Evolutionary conservation across 2,329 filamentous ascomycete genomes (phyloP).

Genomic region (Teratosphaeria zuluensis): DNA sequence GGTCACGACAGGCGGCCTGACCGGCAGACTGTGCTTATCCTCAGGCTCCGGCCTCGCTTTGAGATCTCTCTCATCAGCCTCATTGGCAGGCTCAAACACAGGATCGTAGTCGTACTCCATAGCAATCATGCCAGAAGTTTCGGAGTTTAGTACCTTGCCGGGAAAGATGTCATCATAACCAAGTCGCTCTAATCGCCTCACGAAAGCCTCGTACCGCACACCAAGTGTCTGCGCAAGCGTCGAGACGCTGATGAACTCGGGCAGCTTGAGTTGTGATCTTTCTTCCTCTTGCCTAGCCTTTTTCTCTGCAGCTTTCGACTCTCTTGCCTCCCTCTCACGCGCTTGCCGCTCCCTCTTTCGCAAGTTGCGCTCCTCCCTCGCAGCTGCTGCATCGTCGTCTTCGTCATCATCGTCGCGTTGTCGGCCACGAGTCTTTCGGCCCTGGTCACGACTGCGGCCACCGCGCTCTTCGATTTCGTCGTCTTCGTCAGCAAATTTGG

Average conservation of each 20-base stretch:
- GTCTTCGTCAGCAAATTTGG: not conserved
- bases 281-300: constrained; percentile 14
- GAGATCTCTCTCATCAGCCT: constrained; percentile 58
- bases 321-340: constrained; percentile 6
- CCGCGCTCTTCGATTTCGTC: not conserved
- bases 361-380: constrained; percentile 15
- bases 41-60: constrained; percentile 47
- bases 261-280: constrained; percentile 51
- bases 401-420: constrained; percentile 10
- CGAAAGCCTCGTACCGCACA: constrained; percentile 60
- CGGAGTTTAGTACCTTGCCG: constrained; percentile 80
- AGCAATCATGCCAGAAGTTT: constrained; percentile 81
- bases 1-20: constrained; percentile 83
- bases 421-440: not conserved
- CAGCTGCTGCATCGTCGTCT: constrained; percentile 16
- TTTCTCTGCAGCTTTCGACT: constrained; percentile 8
- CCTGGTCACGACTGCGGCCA: not conserved
- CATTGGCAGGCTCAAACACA: constrained; percentile 39
- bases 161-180: constrained; percentile 79
- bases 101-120: constrained; percentile 91
- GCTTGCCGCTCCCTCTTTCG: constrained; percentile 12
- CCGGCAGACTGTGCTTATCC: constrained; percentile 51
- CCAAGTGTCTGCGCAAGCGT: constrained; percentile 69
- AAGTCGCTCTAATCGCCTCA: constrained; percentile 66
- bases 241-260: constrained; percentile 83